phyloP scores from a whole-genome alignment of 805 yeast genomes.

The Yarrowia keelungensis region DNA sequence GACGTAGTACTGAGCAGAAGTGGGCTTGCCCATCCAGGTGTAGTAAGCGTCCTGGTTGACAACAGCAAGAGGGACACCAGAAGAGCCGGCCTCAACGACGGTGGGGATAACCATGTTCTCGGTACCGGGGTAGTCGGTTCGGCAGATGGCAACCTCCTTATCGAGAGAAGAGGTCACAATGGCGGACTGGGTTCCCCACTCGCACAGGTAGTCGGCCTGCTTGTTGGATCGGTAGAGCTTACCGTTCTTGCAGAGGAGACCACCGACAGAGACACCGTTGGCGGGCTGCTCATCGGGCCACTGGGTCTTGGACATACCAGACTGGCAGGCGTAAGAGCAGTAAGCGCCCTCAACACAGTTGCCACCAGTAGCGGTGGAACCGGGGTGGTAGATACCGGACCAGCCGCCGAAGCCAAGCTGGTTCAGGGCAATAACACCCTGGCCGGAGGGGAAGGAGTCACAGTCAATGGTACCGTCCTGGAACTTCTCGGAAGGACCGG shows the following conservation, averaged over 20 bases:
- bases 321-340: slow-evolving; percentile 98
- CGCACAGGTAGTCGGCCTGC: slow-evolving; percentile 74
- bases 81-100: slow-evolving; percentile 69
- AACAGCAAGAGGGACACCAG: slow-evolving; percentile 69
- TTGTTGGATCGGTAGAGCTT: slow-evolving; percentile 82
- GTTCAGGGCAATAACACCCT: slow-evolving; percentile 81
- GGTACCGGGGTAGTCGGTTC: slow-evolving; percentile 99
- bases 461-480: slow-evolving; percentile 76
- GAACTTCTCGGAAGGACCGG: slow-evolving; percentile 66
- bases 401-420: slow-evolving; percentile 81
- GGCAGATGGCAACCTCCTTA: slow-evolving; percentile 84
- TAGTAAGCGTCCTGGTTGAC: slow-evolving; percentile 81
- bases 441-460: slow-evolving; percentile 74
- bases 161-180: slow-evolving; percentile 67
- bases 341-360: slow-evolving; percentile 86
- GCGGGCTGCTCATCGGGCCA: slow-evolving; percentile 92
- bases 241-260: slow-evolving; percentile 84
- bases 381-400: slow-evolving; percentile 70
- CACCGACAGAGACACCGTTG: slow-evolving; percentile 92
- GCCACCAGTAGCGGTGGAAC: slow-evolving; percentile 60
- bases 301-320: slow-evolving; percentile 99
- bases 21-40: slow-evolving; percentile 77
- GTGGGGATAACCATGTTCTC: slow-evolving; percentile 99
- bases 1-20: slow-evolving; percentile 96
- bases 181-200: slow-evolving; percentile 81